Evolutionary conservation across 1,284 basidiomycete species (phyloP), one percentile per base, ranked within the genome.

Genomic region (Leccinum griseonigrum): DNA sequence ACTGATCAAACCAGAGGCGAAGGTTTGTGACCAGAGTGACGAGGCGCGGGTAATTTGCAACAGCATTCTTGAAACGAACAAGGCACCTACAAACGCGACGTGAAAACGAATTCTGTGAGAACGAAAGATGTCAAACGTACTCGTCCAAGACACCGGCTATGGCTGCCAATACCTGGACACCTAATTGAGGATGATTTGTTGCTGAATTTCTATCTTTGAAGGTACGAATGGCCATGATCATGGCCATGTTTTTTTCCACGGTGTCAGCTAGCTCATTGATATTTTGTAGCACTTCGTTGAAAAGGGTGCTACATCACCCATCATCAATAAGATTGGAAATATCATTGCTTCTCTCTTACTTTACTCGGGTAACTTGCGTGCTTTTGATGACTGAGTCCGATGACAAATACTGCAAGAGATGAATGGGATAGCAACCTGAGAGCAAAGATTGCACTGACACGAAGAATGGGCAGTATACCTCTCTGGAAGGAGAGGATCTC

Each of bases 311-410:
- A 57, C 4, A 14, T 22, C 6, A 46, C 2, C 36, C 43, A n/a
- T 38, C 26, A 61, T 64, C 18, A 61, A 59, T n/a, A 56, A 51
- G 13, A 57, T 36, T 5, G n/a, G 28, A 4, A 18, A 4, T 31
- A 28, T 0, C 26, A 22, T 13, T n/a, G 29, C 26, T 18, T 14
- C 9, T 6, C 58, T 76, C 58, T 69, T 14, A 88, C 85, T 90
- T 90, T 36, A 83, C 79, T 51, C 79, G 73, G 48, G 81, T 80
- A 28, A 76, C 76, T 40, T 87, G 66, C 0, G 85, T 86, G 50
- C 81, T 87, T 70, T 86, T 86, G 29, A 88, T 67, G 2, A 91
- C 82, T 53, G 84, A 79, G 50, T 86, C 82, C 1, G 86, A 89
- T 0, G 87, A 81, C 31, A 87, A 72, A 65, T 87, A 88, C 85